A percentile compares a stretch with the other conserved stretches of the same genome.
These are phyloP conservation scores for Chalciporus sp. DNA, from an alignment of 1,284 basidiomycete species.

Conservation along the genomic window DNA sequence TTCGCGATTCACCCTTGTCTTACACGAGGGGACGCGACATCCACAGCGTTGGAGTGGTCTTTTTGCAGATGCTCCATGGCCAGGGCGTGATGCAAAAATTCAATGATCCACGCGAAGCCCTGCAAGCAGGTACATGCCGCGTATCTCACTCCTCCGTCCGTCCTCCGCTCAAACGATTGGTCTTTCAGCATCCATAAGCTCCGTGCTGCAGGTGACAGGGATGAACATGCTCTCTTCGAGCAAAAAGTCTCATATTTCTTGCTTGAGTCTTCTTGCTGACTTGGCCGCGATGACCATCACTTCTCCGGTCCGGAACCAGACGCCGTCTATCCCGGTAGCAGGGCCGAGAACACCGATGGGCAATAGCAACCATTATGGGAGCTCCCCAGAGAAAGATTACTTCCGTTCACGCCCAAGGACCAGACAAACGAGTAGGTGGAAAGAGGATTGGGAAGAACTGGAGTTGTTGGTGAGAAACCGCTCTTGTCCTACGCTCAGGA, in stretches of 20 bases:
- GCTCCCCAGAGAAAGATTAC: conserved; percentile 65
- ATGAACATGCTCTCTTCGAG: conserved; percentile 58
- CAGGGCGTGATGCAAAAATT: conserved; percentile 58
- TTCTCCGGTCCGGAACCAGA: conserved; percentile 24
- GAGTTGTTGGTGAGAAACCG: conserved; percentile 61
- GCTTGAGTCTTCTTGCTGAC: conserved; percentile 45
- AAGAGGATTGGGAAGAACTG: conserved; percentile 84
- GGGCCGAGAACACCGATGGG: conserved; percentile 44
- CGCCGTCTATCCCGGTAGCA: conserved; percentile 22
- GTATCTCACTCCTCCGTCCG: not conserved
- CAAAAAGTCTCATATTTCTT: conserved; percentile 58
- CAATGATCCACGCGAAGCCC: conserved; percentile 45
- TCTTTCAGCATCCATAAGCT: conserved; percentile 51
- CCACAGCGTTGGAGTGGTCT: conserved; percentile 70
- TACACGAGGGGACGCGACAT: conserved; percentile 76
- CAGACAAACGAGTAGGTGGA: conserved; percentile 73
- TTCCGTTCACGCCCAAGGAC: conserved; percentile 46
- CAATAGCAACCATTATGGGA: conserved; percentile 38
- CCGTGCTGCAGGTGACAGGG: conserved; percentile 49
- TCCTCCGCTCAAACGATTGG: not conserved
- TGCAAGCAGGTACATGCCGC: conserved; percentile 43
- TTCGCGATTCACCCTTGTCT: conserved; percentile 65
- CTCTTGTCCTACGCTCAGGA: not conserved
- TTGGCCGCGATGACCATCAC: conserved; percentile 31
- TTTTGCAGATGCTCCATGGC: conserved; percentile 78